phyloP scores from a whole-genome alignment of 306 rosid species.

The Albizia julibrissin region DNA sequence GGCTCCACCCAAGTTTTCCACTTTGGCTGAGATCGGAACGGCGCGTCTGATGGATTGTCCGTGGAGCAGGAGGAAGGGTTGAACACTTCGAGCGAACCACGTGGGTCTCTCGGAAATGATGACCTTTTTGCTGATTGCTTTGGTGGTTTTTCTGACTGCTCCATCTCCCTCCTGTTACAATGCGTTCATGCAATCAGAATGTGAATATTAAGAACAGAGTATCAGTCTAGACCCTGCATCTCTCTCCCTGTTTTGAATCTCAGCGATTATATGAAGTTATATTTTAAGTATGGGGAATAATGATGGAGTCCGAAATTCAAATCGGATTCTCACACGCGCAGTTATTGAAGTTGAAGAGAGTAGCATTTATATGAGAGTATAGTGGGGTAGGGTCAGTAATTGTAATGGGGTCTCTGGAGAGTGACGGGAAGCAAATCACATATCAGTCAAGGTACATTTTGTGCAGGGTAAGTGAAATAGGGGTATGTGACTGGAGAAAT shows the following conservation, averaged over 20 bases:
- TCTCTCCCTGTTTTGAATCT: not conserved
- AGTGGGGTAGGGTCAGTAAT: constrained; percentile 33
- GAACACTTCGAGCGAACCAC: constrained; percentile 92
- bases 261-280: not conserved
- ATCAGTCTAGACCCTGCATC: not conserved
- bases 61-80: constrained; percentile 58
- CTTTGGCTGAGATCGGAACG: constrained; percentile 42
- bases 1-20: constrained; percentile 55
- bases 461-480: constrained; percentile 20
- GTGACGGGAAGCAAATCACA: constrained; percentile 22
- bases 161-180: constrained; percentile 47
- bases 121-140: constrained; percentile 43
- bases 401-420: constrained; percentile 39
- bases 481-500: constrained; percentile 25
- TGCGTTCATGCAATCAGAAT: not conserved
- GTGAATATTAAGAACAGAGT: not conserved
- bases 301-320: not conserved
- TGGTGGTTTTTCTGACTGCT: constrained; percentile 38
- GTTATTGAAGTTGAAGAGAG: not conserved
- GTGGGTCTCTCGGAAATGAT: constrained; percentile 68
- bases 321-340: not conserved
- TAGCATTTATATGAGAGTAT: not conserved
- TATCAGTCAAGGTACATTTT: constrained; percentile 31
- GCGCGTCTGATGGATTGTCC: constrained; percentile 36
- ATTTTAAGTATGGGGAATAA: not conserved